Percentiles rank a stretch among this genome's conserved stretches.
phyloP scores from a whole-genome alignment of 2,329 filamentous ascomycete genomes.

The Arthrobotrys entomopaga region DNA sequence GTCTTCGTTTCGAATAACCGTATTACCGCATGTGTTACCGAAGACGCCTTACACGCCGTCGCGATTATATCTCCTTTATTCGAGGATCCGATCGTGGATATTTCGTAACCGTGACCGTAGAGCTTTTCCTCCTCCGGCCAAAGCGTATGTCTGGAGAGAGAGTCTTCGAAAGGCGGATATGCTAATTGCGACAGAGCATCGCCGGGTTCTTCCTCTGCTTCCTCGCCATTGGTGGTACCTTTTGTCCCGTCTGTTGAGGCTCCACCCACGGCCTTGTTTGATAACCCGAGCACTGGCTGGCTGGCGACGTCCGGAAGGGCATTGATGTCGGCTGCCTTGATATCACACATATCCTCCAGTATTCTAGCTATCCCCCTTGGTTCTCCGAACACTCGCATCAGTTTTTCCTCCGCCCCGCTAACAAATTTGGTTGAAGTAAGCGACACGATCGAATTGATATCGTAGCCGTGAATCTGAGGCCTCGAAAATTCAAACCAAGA shows the following conservation, averaged over 20 bases:
- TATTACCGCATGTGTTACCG: slow-evolving; percentile 92
- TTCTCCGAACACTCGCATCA: slow-evolving; percentile 94
- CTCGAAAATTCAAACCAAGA: slow-evolving; percentile 97
- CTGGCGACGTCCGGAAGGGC: slow-evolving; percentile 85
- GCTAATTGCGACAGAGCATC: slow-evolving; percentile 14
- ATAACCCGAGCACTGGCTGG: slow-evolving; percentile 92
- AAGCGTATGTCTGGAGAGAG: slow-evolving; percentile 85
- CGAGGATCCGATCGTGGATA: slow-evolving; percentile 83
- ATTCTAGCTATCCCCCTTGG: slow-evolving; percentile 83
- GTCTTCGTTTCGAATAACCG: slow-evolving; percentile 83
- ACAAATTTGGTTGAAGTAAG: slow-evolving; percentile 81
- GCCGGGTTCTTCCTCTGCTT: slow-evolving; percentile 68
- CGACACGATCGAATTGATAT: slow-evolving; percentile 90
- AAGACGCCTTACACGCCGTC: slow-evolving; percentile 91
- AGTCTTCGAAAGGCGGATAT: slow-evolving; percentile 87
- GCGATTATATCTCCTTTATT: slow-evolving; percentile 80
- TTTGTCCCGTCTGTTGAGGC: slow-evolving; percentile 65
- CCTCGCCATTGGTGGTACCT: slow-evolving; percentile 69
- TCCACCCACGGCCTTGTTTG: slow-evolving; percentile 86
- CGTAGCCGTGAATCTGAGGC: slow-evolving; percentile 97
- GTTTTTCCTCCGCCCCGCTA: slow-evolving; percentile 95
- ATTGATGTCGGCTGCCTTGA: slow-evolving; percentile 64
- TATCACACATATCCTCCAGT: slow-evolving; percentile 74
- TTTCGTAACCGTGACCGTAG: slow-evolving; percentile 97
- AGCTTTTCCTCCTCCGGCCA: slow-evolving; percentile 98